Evolutionary conservation across 2,329 filamentous ascomycete genomes (phyloP).

Genomic region (Calonectria henricotiae): DNA sequence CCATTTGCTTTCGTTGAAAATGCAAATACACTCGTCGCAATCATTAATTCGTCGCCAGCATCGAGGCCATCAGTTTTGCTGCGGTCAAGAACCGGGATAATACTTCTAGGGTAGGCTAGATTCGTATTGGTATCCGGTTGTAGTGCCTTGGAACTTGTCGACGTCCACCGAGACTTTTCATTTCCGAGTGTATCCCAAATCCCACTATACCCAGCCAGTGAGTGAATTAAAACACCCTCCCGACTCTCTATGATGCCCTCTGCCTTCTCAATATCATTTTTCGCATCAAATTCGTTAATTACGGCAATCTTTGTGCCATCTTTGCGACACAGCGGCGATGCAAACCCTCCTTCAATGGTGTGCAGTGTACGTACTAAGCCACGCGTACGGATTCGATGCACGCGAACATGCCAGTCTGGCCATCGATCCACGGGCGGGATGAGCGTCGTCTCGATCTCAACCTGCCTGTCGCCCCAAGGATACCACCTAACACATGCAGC

Average conservation of each 20-base stretch:
- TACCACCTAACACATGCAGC: conserved; percentile 42
- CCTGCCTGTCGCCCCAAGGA: conserved; percentile 52
- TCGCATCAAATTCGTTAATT: rapidly evolving
- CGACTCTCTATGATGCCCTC: conserved; percentile 26
- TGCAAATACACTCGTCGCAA: conserved; percentile 36
- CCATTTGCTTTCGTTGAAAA: conserved; percentile 12
- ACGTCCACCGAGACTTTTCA: rapidly evolving
- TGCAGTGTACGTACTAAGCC: conserved; percentile 21
- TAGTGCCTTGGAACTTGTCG: conserved; percentile 31
- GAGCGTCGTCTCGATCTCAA: conserved; percentile 52
- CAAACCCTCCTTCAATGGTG: conserved; percentile 45
- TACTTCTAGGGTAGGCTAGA: conserved; percentile 37
- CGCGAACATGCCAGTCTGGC: conserved; percentile 57
- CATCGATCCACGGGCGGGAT: conserved; percentile 53
- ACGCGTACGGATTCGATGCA: conserved; percentile 45
- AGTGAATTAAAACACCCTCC: conserved; percentile 28
- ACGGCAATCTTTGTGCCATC: conserved; percentile 36
- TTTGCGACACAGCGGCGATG: conserved; percentile 13
- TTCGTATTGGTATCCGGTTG: conserved; percentile 48
- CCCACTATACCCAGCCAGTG: conserved; percentile 37
- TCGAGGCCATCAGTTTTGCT: background rate
- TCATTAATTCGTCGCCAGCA: background rate
- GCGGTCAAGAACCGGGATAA: conserved; percentile 38
- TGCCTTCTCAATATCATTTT: background rate
- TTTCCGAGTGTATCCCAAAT: conserved; percentile 5